Evolutionary conservation across 179 eudicot genomes (phyloP), one percentile per base, ranked within the genome.

Genomic region (Silene noctiflora): DNA sequence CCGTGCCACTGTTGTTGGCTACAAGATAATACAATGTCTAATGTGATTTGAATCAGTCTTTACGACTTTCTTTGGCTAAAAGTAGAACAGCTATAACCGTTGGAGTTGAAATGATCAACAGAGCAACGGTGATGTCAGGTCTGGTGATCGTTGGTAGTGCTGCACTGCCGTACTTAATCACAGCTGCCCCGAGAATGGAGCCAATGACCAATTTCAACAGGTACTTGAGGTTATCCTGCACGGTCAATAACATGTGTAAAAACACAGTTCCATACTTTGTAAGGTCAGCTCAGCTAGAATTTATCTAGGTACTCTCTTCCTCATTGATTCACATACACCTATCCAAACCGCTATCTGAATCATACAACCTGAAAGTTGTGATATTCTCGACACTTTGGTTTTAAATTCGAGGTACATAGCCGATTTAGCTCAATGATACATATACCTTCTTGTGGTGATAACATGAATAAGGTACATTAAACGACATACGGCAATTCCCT

Each of bases 141-240:
- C 20, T 71, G 61, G 74, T 71, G 61, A 71, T 71, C 2, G 9
- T 33, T 10, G 74, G 74, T 13, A 48, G 20, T 46, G 42, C 61
- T 51, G 74, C 74, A 51, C 74, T 71, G 27, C 74, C 74, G 22
- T 71, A 71, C 55, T 71, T 71, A 22, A 71, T 48, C 62, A 71
- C 16, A 16, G 74, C 74, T 71, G 74, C 74, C 3, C 74, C 74
- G 35, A 71, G 20, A 16, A 71, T 27, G 4, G 74, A 71, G 39
- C 74, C 61, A 24, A 71, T 9, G 4, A 9, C 62, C 14, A 71
- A 71, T 5, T 48, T 71, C 61, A 44, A 6, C 62, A 71, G 35
- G 61, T 71, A 71, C 20, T 22, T 71, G 6, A 71, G 22, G 22
- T 71, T 9, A 33, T 71, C 74, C 74, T 71, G 74, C 74, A 51